These are phyloP conservation scores for Cutaneotrichosporon cutaneum DNA, from an alignment of 1,284 basidiomycete genomes.

Conservation along the genomic window DNA sequence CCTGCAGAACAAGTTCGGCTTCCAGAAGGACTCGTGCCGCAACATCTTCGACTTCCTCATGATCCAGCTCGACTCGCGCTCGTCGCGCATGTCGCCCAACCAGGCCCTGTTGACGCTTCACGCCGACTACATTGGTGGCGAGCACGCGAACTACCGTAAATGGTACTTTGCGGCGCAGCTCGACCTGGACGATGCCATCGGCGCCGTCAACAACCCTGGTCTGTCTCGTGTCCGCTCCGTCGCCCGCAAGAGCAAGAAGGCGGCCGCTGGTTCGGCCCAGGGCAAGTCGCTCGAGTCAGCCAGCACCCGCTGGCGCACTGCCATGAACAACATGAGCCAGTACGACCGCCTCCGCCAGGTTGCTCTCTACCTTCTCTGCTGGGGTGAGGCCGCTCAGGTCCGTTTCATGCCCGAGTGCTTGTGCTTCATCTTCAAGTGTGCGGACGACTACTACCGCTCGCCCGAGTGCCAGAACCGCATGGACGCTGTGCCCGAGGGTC, in stretches of 20 bases:
- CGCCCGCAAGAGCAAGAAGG: constrained; percentile 56
- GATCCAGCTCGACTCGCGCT: constrained; percentile 93
- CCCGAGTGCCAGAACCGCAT: constrained; percentile 95
- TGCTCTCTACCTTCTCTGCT: constrained; percentile 91
- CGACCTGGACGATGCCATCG: constrained; percentile 96
- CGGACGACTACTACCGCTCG: constrained; percentile 98
- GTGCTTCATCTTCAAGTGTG: constrained; percentile 99
- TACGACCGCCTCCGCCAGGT: constrained; percentile 97
- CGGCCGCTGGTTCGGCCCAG: constrained; percentile 57
- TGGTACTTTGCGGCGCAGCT: constrained; percentile 99
- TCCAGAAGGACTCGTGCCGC: constrained; percentile 76
- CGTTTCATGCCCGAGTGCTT: constrained; percentile 97
- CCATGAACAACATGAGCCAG: constrained; percentile 98
- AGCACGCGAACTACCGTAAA: constrained; percentile 94
- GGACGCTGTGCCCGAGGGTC: constrained; percentile 91
- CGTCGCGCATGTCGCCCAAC: constrained; percentile 96
- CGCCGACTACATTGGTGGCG: constrained; percentile 97
- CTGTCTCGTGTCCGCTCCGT: constrained; percentile 79
- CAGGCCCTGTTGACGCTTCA: constrained; percentile 93
- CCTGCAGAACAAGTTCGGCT: constrained; percentile 97
- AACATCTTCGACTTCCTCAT: constrained; percentile 93
- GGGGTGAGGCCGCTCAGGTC: constrained; percentile 98
- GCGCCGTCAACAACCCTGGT: constrained; percentile 86
- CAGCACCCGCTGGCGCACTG: constrained; percentile 88
- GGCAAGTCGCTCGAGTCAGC: constrained; percentile 87